These are phyloP conservation scores for Marchantia paleacea DNA, from an alignment of 225 moss, liverwort and hornwort species.

Conservation along the genomic window DNA sequence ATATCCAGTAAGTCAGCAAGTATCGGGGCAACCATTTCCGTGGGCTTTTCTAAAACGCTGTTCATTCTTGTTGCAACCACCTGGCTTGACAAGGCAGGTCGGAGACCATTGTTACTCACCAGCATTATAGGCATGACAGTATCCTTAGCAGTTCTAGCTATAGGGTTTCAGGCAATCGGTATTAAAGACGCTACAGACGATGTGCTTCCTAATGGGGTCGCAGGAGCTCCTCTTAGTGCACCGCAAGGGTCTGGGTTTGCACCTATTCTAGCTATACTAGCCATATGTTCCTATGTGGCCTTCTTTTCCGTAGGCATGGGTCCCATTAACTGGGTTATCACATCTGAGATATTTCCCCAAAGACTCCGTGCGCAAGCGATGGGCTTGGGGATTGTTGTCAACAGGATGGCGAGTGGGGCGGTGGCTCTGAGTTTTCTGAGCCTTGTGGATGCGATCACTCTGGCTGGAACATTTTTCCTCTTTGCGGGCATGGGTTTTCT, in stretches of 20 bases:
- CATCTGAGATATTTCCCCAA: constrained; percentile 85
- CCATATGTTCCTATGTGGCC: constrained; percentile 75
- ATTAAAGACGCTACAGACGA: constrained; percentile 46
- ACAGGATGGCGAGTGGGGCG: constrained; percentile 84
- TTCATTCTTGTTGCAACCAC: constrained; percentile 89
- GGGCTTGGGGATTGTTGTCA: constrained; percentile 84
- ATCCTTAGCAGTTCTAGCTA: constrained; percentile 57
- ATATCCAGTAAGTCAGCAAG: constrained; percentile 66
- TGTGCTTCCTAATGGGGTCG: constrained; percentile 41
- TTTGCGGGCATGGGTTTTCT: constrained; percentile 57
- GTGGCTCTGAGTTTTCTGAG: constrained; percentile 86
- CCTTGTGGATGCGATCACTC: constrained; percentile 62
- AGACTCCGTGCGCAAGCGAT: constrained; percentile 92
- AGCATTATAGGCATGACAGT: constrained; percentile 83
- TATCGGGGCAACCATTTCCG: constrained; percentile 76
- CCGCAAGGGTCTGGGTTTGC: constrained; percentile 60
- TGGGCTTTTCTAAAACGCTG: constrained; percentile 81
- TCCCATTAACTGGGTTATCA: constrained; percentile 88
- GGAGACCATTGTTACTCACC: constrained; percentile 75
- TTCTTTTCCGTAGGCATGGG: constrained; percentile 98
- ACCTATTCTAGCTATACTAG: constrained; percentile 64
- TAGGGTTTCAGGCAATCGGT: constrained; percentile 67
- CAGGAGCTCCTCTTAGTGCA: constrained; percentile 37
- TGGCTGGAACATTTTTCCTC: constrained; percentile 73
- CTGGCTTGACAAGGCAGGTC: constrained; percentile 69